Conservation (phyloP, 345 rosid species). For the Salix dunnii region DNA sequence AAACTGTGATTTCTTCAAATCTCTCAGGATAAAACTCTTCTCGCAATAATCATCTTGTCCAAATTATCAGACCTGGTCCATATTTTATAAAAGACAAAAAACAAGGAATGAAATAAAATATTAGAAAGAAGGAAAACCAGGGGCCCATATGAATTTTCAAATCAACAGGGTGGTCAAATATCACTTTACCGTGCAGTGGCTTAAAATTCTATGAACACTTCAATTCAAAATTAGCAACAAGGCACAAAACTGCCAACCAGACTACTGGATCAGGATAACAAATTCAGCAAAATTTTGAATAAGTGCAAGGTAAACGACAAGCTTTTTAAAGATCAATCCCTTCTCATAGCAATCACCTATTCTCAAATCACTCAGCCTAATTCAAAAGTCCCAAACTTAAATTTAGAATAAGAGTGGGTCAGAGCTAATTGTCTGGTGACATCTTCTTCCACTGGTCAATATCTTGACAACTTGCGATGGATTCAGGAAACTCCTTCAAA, state of each 20-base stretch:
- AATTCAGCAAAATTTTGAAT: background rate
- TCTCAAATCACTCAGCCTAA: background rate
- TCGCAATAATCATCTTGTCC: background rate
- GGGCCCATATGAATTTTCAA: background rate
- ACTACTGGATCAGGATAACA: background rate
- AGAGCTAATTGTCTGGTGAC: background rate
- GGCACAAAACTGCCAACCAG: background rate
- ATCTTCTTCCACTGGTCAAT: background rate
- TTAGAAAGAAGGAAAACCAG: background rate
- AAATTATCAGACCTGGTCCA: background rate
- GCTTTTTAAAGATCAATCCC: background rate
- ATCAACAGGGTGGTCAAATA: too few relatives aligned
- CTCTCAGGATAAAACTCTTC: background rate
- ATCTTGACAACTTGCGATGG: background rate
- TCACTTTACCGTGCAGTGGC: background rate
- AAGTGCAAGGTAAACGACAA: background rate
- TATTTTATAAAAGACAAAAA: background rate
- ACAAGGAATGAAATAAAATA: background rate
- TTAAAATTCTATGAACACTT: background rate
- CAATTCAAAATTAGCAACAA: background rate
- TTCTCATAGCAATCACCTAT: background rate
- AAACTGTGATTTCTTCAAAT: background rate
- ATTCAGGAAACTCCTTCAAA: background rate
- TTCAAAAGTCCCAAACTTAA: background rate
- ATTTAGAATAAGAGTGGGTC: background rate